These are phyloP conservation scores for Puccinia hordei DNA, from an alignment of 1,284 basidiomycete species.

Conservation along the genomic window DNA sequence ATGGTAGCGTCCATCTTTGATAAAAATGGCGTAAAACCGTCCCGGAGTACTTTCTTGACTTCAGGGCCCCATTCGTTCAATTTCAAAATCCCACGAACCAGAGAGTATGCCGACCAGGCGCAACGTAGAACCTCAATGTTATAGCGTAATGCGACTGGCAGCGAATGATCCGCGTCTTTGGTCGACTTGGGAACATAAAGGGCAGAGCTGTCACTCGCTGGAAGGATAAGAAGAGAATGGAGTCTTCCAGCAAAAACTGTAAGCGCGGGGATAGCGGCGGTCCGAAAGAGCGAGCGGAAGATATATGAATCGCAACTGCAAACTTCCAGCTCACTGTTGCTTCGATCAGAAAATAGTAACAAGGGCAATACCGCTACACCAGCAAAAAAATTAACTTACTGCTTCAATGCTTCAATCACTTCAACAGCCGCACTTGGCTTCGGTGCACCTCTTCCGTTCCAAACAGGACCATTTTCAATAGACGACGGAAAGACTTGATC, in stretches of 20 bases:
- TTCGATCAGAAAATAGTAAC: not conserved
- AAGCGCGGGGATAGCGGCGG: conserved; percentile 40
- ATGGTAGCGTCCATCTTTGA: conserved; percentile 41
- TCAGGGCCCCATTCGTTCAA: conserved; percentile 22
- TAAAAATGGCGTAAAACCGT: conserved; percentile 34
- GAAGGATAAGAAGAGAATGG: conserved; percentile 22
- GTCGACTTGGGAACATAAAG: conserved; percentile 37
- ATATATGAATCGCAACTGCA: conserved; percentile 45
- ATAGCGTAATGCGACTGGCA: conserved; percentile 25
- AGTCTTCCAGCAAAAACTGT: conserved; percentile 41
- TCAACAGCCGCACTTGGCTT: conserved; percentile 27
- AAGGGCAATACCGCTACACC: not conserved
- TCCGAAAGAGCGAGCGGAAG: conserved; percentile 30
- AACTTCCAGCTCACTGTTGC: conserved; percentile 35
- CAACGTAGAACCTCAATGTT: conserved; percentile 42
- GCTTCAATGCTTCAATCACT: conserved; percentile 37
- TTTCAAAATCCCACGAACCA: conserved; percentile 13
- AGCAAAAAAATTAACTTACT: conserved; percentile 7
- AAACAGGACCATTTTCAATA: conserved; percentile 33
- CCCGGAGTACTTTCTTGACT: conserved; percentile 28
- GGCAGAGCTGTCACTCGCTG: conserved; percentile 11
- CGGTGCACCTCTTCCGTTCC: conserved; percentile 34
- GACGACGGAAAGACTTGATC: conserved; percentile 43
- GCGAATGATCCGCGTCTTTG: conserved; percentile 37
- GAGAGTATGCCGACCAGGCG: conserved; percentile 27